A percentile compares a stretch with the other conserved stretches of the same genome.
phyloP scores from a whole-genome alignment of 1,284 basidiomycete species.

The Microbotryum lychnidis-dioicae region DNA sequence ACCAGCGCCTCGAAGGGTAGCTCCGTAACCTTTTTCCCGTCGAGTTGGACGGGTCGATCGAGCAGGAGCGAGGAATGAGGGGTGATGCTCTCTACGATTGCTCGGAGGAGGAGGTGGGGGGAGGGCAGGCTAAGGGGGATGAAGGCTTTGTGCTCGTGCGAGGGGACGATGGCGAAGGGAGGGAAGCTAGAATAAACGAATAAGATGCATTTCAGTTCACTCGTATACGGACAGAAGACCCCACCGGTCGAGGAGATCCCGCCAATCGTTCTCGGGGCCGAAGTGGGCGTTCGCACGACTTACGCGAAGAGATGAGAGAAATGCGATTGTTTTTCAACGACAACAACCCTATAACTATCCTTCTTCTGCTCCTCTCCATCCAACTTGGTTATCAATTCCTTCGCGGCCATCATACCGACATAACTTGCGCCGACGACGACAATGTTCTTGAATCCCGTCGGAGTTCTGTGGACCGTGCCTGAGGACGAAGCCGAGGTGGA shows the following conservation, averaged over 20 bases:
- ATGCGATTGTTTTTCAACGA: slow-evolving; percentile 36
- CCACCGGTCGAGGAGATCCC: not conserved
- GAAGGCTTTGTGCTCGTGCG: slow-evolving; percentile 28
- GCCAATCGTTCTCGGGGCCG: not conserved
- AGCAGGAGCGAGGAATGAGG: slow-evolving; percentile 4
- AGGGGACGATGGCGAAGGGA: slow-evolving; percentile 20
- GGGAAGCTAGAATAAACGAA: not conserved
- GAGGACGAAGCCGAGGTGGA: not conserved
- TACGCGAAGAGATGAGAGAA: slow-evolving; percentile 37
- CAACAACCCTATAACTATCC: slow-evolving; percentile 22
- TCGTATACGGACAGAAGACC: too few species aligned
- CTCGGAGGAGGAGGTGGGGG: slow-evolving; percentile 18
- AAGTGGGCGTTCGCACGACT: not conserved
- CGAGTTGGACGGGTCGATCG: slow-evolving; percentile 14
- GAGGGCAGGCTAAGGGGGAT: slow-evolving; percentile 29
- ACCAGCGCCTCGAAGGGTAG: slow-evolving; percentile 41
- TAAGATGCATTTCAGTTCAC: not conserved
- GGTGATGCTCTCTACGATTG: slow-evolving; percentile 5
- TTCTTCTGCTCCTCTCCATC: not conserved
- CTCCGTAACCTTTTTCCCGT: slow-evolving; percentile 10
- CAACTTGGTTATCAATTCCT: slow-evolving; percentile 25
- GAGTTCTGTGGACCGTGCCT: not conserved
- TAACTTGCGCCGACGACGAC: slow-evolving; percentile 33
- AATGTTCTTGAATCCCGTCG: slow-evolving; percentile 19
- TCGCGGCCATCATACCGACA: slow-evolving; percentile 29